These are phyloP conservation scores for Podospora conica DNA, from an alignment of 495 filamentous ascomycete species.

Conservation along the genomic window DNA sequence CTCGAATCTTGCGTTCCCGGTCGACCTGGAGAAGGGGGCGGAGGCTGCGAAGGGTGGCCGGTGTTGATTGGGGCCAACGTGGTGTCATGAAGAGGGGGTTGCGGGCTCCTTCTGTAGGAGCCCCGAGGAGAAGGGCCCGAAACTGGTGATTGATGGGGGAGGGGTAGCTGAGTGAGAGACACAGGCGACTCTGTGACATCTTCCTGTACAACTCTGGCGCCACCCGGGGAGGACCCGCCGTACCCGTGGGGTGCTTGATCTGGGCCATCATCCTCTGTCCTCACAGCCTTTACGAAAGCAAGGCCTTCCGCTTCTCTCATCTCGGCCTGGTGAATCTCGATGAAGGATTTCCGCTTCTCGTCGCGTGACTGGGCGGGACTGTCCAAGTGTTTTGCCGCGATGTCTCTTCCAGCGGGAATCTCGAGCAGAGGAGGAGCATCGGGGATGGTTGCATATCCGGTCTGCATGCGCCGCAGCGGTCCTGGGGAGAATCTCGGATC, in stretches of 20 bases:
- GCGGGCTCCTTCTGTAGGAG: not conserved
- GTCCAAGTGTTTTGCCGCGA: conserved; percentile 29
- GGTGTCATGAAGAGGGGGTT: not conserved
- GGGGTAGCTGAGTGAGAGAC: conserved; percentile 5
- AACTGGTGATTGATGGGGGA: not conserved
- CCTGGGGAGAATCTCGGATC: conserved; percentile 28
- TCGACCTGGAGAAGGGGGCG: conserved; percentile 10
- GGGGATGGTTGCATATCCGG: conserved; percentile 35
- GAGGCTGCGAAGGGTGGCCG: not conserved
- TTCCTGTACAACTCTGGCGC: conserved; percentile 6
- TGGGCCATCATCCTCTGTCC: conserved; percentile 27
- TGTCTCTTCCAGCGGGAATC: conserved; percentile 24
- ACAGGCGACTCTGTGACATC: conserved; percentile 24
- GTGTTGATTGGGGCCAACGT: not conserved
- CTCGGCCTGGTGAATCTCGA: conserved; percentile 57
- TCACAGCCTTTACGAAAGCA: conserved; percentile 52
- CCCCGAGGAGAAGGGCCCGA: not conserved
- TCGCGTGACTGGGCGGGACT: conserved; percentile 25
- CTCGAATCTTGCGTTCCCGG: conserved; percentile 9
- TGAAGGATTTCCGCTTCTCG: conserved; percentile 43
- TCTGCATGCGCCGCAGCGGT: conserved; percentile 43
- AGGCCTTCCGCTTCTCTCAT: conserved; percentile 68
- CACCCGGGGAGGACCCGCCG: conserved; percentile 15
- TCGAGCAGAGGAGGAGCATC: conserved; percentile 24
- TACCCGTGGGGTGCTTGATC: conserved; percentile 5